Percentiles rank a stretch among this genome's conserved stretches.
Evolutionary conservation across 768 basidiomycete species (phyloP).

Genomic region (Leccinum sublutescens): DNA sequence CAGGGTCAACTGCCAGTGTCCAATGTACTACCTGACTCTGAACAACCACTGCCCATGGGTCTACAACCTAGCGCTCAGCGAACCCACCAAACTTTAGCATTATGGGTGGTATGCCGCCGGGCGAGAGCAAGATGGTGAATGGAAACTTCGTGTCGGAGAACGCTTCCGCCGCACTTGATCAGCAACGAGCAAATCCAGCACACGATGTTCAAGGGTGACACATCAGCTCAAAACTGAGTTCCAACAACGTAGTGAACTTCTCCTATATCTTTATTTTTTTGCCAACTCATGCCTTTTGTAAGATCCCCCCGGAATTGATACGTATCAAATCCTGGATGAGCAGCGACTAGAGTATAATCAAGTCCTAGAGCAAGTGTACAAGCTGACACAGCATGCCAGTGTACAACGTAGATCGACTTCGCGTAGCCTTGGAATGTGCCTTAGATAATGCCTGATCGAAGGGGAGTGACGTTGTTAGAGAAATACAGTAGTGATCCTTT

Average conservation of each 20-base stretch:
- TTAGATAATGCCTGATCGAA: too few species aligned
- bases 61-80: constrained; percentile 19
- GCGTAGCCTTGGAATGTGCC: too few species aligned
- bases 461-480: too few species aligned
- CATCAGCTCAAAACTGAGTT: constrained; percentile 35
- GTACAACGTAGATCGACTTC: background rate
- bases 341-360: constrained; percentile 53
- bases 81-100: constrained; percentile 1
- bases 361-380: constrained; percentile 45
- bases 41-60: constrained; percentile 12
- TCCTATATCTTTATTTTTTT: constrained; percentile 9
- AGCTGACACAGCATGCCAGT: constrained; percentile 30
- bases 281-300: constrained; percentile 5
- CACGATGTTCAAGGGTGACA: constrained; percentile 24
- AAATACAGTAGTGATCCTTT: too few species aligned
- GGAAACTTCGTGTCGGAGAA: constrained; percentile 10
- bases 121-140: constrained; percentile 20
- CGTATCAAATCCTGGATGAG: constrained; percentile 46
- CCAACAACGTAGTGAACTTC: constrained; percentile 29
- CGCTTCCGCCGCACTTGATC: constrained; percentile 1
- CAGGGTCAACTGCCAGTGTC: constrained; percentile 13
- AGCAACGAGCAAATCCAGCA: constrained; percentile 35
- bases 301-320: constrained; percentile 37
- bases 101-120: constrained; percentile 6
- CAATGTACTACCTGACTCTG: constrained; percentile 14